A percentile compares a stretch with the other conserved stretches of the same genome.
These are phyloP conservation scores for Chaetoscypha palmicola DNA, from an alignment of 2,329 filamentous ascomycete genomes.

Conservation along the genomic window DNA sequence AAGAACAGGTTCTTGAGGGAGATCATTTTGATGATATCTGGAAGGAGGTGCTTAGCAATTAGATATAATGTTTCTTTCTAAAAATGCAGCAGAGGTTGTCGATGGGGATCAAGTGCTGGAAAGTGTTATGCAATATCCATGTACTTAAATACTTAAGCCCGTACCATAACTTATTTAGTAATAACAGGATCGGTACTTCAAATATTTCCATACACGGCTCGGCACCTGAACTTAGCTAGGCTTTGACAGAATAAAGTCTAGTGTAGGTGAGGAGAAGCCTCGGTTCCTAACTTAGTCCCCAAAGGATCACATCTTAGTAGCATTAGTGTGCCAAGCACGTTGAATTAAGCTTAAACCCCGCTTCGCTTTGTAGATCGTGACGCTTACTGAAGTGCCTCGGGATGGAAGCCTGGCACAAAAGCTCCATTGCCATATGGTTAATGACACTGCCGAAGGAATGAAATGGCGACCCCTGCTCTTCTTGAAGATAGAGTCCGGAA, in stretches of 20 bases:
- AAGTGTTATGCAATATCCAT: not conserved
- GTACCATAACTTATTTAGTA: too few species aligned
- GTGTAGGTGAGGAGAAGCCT: not conserved
- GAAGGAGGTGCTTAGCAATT: not conserved
- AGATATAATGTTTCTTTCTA: not conserved
- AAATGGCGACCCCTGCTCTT: not conserved
- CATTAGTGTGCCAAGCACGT: too few species aligned
- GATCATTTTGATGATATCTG: constrained; percentile 5
- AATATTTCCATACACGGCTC: too few species aligned
- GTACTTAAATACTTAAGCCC: not conserved
- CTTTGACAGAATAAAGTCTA: not conserved
- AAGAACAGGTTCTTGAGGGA: constrained; percentile 9
- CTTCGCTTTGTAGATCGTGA: too few species aligned
- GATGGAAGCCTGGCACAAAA: not conserved
- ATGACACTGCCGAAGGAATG: not conserved
- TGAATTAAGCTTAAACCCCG: too few species aligned
- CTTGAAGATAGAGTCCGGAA: not conserved
- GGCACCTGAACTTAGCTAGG: too few species aligned
- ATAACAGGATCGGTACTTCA: too few species aligned
- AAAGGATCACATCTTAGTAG: too few species aligned
- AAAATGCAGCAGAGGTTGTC: not conserved
- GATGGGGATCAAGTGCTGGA: not conserved
- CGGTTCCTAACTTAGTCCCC: not conserved
- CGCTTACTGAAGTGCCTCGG: not conserved
- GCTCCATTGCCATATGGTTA: not conserved